phyloP scores from a whole-genome alignment of 257 asterid genomes.

The Ehretia macrophylla region DNA sequence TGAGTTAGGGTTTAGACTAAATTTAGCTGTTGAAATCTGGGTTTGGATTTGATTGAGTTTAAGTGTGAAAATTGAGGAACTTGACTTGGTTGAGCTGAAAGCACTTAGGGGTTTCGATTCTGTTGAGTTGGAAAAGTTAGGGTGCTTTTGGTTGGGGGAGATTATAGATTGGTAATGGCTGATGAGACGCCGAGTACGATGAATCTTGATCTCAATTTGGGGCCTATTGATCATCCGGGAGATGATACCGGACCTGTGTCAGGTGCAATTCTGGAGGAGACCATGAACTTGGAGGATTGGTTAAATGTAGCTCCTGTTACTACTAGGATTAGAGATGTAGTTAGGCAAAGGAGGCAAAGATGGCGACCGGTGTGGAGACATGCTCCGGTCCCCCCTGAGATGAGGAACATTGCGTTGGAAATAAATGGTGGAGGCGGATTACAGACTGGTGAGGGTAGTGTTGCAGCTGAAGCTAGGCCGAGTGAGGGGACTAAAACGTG shows the following conservation, averaged over 20 bases:
- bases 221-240: conserved; percentile 63
- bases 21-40: conserved; percentile 20
- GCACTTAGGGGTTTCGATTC: neutral
- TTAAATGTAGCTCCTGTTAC: conserved; percentile 27
- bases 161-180: conserved; percentile 35
- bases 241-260: conserved; percentile 36
- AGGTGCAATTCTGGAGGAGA: conserved; percentile 36
- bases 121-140: conserved; percentile 21
- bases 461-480: conserved; percentile 46
- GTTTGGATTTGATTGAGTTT: conserved; percentile 9
- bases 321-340: conserved; percentile 42
- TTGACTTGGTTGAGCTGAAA: neutral
- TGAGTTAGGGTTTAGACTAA: conserved; percentile 18
- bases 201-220: conserved; percentile 96
- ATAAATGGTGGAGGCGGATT: conserved; percentile 41
- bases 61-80: neutral
- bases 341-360: conserved; percentile 53
- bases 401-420: conserved; percentile 62
- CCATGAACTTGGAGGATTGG: conserved; percentile 86
- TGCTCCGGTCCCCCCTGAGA: conserved; percentile 57
- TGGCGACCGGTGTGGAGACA: conserved; percentile 75
- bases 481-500: conserved; percentile 38
- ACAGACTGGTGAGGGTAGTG: conserved; percentile 77
- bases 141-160: conserved; percentile 2
- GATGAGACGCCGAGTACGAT: conserved; percentile 54